A percentile compares a stretch with the other conserved stretches of the same genome.
These are phyloP conservation scores for Conticribra guillardii DNA, from an alignment of 108 stramenopile genomes.

Conservation along the genomic window DNA sequence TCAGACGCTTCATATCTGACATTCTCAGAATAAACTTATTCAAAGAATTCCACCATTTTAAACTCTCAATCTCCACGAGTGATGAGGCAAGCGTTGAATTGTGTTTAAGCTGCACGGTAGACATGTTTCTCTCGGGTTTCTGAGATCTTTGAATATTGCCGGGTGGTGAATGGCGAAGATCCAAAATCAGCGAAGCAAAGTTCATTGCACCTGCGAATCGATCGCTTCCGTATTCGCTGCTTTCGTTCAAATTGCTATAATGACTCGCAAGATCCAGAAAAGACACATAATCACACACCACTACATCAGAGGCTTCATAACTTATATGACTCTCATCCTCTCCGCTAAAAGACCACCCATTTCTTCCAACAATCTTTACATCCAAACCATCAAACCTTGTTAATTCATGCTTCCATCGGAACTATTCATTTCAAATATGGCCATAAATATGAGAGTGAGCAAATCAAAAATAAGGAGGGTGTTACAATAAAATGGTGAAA, in stretches of 20 bases:
- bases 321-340: neutral
- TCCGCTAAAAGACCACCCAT: conserved; percentile 3
- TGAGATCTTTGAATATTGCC: neutral
- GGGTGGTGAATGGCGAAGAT: conserved; percentile 25
- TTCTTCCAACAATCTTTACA: conserved; percentile 1
- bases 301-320: conserved; percentile 38
- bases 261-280: conserved; percentile 24
- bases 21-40: conserved; percentile 19
- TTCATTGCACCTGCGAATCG: no score
- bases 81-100: neutral
- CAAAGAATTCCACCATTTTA: conserved; percentile 41
- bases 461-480: neutral
- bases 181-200: conserved; percentile 39
- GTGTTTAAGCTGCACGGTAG: no score
- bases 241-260: neutral
- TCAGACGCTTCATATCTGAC: conserved; percentile 24
- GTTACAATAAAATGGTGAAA: neutral
- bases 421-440: no score
- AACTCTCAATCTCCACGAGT: conserved; percentile 21
- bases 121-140: no score
- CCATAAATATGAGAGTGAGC: no score
- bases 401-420: conserved; percentile 77
- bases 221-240: neutral
- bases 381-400: conserved; percentile 50
- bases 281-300: conserved; percentile 63